Conservation (phyloP, 2,329 filamentous ascomycete species). For the Fusarium penzigii region DNA sequence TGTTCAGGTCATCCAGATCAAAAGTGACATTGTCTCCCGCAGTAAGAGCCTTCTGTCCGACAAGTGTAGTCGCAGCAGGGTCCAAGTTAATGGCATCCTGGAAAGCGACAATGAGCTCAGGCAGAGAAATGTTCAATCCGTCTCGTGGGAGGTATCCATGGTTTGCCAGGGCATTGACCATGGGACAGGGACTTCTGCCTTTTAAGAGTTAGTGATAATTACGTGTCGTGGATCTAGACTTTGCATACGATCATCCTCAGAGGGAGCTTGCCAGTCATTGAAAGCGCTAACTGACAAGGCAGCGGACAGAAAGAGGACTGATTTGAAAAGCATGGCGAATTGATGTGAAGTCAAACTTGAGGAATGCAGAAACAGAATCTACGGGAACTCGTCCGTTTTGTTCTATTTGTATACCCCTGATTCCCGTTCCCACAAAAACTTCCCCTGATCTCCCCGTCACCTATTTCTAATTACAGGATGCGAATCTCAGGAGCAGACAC, state of each 20-base stretch:
- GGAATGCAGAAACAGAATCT: neutral
- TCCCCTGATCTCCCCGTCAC: no score
- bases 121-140: slow-evolving; percentile 18
- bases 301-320: neutral
- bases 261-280: neutral
- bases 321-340: neutral
- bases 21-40: slow-evolving; percentile 22
- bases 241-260: neutral
- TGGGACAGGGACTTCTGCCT: slow-evolving; percentile 23
- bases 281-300: neutral
- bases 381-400: neutral
- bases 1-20: slow-evolving; percentile 20
- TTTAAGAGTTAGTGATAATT: neutral
- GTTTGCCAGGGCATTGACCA: slow-evolving; percentile 27
- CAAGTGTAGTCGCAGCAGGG: slow-evolving; percentile 23
- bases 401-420: neutral
- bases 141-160: slow-evolving; percentile 27
- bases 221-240: neutral
- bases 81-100: slow-evolving; percentile 25
- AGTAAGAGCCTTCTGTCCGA: slow-evolving; percentile 19
- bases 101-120: slow-evolving; percentile 22
- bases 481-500: neutral
- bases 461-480: neutral
- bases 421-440: no score
- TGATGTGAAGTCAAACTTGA: neutral